Evolutionary conservation across 345 rosid species (phyloP), one percentile per base, ranked within the genome.

Genomic region (Hirschfeldia incana): DNA sequence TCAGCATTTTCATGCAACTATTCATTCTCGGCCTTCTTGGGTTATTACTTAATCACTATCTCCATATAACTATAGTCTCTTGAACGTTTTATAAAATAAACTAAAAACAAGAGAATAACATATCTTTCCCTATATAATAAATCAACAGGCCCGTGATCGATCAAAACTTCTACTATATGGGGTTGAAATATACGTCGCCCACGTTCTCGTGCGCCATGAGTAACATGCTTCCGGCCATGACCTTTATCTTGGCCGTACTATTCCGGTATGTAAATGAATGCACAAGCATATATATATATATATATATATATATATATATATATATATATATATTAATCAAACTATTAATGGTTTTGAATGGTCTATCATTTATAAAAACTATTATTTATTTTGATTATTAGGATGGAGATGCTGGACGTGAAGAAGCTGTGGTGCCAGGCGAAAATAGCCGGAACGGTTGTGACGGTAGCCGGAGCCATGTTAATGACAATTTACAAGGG

Each of bases 401-500:
- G 97, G 84, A 82, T 94, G 58, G 98, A 94, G 89, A 85, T 81
- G 78, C 75, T 94, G 2, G 84, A 85, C 16, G 51, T 89, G n/a
- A 89, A 80, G 84, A 86, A 83, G 64, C 8, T 88, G 27, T 91
- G 79, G 61, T 88, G 97, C 85, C 88, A 83, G 73, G 97, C 92
- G 57, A 94, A 92, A 85, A 78, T 91, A 53, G 11, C 85, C 3
- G 97, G 98, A 34, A 94, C 98, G 2, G 15, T 89, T 8, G 91
- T 94, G 69, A 89, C 97, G 3, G 88, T 92, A 9, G 97, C 87
- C 2, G 98, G 97, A 76, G 98, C 98, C 12, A 91, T 89, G 93
- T 1, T 94, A 6, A 92, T 94, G 97, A 89, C 94, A 15, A 61
- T 86, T 46, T 62, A 88, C 30, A 87, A 87, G 46, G 97, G 97